These are phyloP conservation scores for Abrus precatorius DNA, from an alignment of 306 rosid genomes.

Conservation along the genomic window DNA sequence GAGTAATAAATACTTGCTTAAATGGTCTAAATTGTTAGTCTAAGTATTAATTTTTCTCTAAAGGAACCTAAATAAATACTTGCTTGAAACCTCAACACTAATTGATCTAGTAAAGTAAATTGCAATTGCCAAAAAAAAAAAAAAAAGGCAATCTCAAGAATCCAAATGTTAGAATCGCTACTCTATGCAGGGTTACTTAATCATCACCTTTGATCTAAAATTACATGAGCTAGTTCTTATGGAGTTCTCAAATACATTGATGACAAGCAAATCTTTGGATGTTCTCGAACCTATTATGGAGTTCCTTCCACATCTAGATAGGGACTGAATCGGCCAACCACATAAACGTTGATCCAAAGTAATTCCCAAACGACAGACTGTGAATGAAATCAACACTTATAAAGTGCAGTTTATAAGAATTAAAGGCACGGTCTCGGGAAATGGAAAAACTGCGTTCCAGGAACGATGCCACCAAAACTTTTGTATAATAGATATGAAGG, in stretches of 20 bases:
- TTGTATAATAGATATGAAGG: conserved; percentile 44
- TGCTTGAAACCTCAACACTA: too few relatives aligned
- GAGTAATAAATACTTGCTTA: too few relatives aligned
- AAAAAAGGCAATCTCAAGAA: too few relatives aligned
- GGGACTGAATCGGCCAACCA: background rate
- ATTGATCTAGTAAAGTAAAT: too few relatives aligned
- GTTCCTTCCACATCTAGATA: background rate
- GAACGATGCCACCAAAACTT: conserved; percentile 45
- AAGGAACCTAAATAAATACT: too few relatives aligned
- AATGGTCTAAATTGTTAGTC: too few relatives aligned
- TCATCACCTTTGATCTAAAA: too few relatives aligned
- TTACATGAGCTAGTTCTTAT: too few relatives aligned
- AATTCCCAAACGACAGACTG: background rate
- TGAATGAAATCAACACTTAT: background rate
- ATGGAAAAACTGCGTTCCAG: conserved; percentile 5
- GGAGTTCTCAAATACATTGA: background rate
- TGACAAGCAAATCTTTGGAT: background rate
- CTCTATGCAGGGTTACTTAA: too few relatives aligned
- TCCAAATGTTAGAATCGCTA: too few relatives aligned
- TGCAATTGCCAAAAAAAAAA: too few relatives aligned
- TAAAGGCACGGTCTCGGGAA: background rate
- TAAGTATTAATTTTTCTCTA: too few relatives aligned
- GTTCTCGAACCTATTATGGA: background rate
- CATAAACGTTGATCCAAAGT: background rate
- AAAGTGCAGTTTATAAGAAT: background rate